Evolutionary conservation across 345 rosid species (phyloP).

Genomic region (Corymbia maculata): DNA sequence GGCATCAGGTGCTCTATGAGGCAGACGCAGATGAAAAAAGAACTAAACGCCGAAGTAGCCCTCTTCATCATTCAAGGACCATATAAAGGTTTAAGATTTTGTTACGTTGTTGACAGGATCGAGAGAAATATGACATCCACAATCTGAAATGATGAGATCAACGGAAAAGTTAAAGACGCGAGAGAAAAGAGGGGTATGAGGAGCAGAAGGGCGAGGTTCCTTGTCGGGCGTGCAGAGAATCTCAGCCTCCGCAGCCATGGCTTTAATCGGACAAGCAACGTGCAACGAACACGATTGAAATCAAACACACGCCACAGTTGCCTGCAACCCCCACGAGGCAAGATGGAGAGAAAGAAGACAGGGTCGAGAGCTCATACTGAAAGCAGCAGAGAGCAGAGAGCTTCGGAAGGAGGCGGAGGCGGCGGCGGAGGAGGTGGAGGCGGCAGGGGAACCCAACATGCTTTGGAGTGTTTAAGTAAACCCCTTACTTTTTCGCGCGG

Average conservation of each 20-base stretch:
- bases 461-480: not conserved
- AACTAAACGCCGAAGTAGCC: not conserved
- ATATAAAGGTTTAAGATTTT: too few relatives aligned
- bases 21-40: not conserved
- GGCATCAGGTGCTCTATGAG: not conserved
- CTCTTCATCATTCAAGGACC: not conserved
- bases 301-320: not conserved
- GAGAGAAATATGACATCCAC: not conserved
- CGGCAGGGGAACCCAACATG: not conserved
- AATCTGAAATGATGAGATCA: not conserved
- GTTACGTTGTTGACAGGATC: not conserved
- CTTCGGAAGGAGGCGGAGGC: not conserved
- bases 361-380: not conserved
- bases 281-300: not conserved
- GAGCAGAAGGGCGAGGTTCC: not conserved
- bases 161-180: not conserved
- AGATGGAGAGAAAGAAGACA: not conserved
- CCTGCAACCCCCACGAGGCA: not conserved
- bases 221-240: not conserved
- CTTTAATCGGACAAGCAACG: not conserved
- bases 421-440: not conserved
- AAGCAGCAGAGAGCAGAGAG: not conserved
- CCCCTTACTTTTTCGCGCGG: not conserved
- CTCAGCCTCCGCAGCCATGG: conserved; percentile 3
- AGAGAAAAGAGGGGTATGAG: not conserved